Base-by-base conservation (phyloP, 257 asterid genomes). In the Jacaranda mimosifolia region DNA sequence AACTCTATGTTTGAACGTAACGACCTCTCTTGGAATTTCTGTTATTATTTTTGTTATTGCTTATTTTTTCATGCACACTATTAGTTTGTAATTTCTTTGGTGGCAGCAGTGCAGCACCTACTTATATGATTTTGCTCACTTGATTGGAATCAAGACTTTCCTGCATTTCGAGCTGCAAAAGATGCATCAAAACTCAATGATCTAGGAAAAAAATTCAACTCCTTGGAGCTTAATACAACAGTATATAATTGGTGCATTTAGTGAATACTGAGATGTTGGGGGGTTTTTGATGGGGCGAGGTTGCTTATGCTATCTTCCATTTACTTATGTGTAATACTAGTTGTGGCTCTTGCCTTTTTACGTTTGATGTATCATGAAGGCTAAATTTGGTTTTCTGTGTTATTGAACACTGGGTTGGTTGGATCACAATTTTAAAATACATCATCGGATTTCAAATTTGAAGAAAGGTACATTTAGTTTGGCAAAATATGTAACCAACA, bases 11-110 rank as follows among this genome's bases (percentile, higher is more conserved):
- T 45, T 58, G 89, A 81, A 53, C 85, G 74, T 57, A 89, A 85
- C 53, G 80, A 70, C 15, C 86, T 86, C 73, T 77, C 93, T 17
- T 86, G 91, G 93, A 89, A 86, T 85, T 35, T 7, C 21, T 32
- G 15, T 53, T 39, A 4, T 17, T 42, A n/a, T 19, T 26, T 26
- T 43, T 45, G 4, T 55, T 19, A 11, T 42, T 66, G 39, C 19
- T 9, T 58, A 26, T 58, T 66, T 35, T 43, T 66, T 43, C 55
- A n/a, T 10, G 36, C 7, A 43, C 9, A n/a, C 70, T 39, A 15
- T 32, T 13, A 40, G 51, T 66, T 19, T 43, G 15, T 42, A 66
- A 21, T 40, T 11, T 53, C 43, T 6, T 26, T 15, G 3, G 74
- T 32, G 21, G 48, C n/a, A 36, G 10, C n/a, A 32, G 13, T 45